These are phyloP conservation scores for Porogramme epimiltina DNA, from an alignment of 1,284 basidiomycete species.

Conservation along the genomic window DNA sequence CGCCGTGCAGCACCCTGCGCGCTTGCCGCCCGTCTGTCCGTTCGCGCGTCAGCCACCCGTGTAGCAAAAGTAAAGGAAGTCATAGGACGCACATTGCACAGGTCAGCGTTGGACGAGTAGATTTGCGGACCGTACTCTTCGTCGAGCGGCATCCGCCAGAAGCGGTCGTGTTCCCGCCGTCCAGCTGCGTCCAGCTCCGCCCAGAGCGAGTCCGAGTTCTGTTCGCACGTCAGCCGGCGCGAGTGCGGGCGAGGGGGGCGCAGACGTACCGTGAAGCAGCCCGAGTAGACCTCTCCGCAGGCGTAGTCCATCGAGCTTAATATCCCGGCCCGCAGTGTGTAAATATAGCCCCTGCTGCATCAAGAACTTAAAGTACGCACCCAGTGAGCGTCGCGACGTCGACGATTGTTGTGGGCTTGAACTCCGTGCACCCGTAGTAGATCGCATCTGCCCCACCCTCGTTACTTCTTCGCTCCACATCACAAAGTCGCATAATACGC, in stretches of 20 bases:
- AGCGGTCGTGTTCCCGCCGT: conserved; percentile 73
- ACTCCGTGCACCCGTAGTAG: conserved; percentile 80
- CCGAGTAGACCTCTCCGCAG: conserved; percentile 76
- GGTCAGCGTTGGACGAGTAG: conserved; percentile 76
- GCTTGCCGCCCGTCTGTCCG: conserved; percentile 64
- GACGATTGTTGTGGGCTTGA: conserved; percentile 81
- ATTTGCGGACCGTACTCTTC: conserved; percentile 83
- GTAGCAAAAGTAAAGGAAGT: too few species aligned
- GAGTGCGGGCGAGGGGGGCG: not conserved
- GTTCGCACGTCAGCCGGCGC: not conserved
- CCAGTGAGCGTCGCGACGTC: conserved; percentile 85
- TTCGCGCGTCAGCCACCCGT: not conserved
- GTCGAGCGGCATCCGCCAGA: conserved; percentile 86
- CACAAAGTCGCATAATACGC: too few species aligned
- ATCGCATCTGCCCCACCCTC: conserved; percentile 84
- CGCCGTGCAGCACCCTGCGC: conserved; percentile 81
- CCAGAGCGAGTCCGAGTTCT: conserved; percentile 80
- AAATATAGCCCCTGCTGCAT: too few species aligned
- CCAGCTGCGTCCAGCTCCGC: conserved; percentile 71
- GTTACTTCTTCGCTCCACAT: not conserved
- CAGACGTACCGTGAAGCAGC: conserved; percentile 73
- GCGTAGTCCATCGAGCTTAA: conserved; percentile 66
- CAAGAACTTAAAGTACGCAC: conserved; percentile 41
- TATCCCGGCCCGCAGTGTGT: too few species aligned
- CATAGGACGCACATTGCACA: conserved; percentile 72